phyloP scores from a whole-genome alignment of 257 asterid species.

The Capsicum baccatum region DNA sequence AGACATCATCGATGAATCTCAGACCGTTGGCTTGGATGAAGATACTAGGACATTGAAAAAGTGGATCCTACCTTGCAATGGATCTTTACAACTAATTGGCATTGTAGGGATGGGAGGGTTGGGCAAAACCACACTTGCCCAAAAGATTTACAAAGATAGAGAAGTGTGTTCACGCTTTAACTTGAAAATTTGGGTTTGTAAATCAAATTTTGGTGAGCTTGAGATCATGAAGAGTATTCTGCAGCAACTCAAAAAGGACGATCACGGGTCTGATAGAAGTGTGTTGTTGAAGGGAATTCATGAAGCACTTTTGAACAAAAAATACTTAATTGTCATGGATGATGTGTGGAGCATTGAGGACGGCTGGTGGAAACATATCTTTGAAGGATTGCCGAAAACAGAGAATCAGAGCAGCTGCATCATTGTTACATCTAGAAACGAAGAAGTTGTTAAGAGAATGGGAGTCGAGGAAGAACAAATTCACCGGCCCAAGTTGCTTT shows the following conservation, averaged over 20 bases:
- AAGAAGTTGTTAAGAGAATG: constrained; percentile 19
- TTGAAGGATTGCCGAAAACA: neutral
- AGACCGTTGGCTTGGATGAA: constrained; percentile 33
- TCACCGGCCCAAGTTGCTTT: constrained; percentile 32
- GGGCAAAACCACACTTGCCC: constrained; percentile 44
- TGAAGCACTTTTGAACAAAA: constrained; percentile 21
- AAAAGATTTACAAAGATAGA: constrained; percentile 33
- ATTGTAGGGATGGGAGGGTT: constrained; percentile 43
- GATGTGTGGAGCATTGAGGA: constrained; percentile 39
- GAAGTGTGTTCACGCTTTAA: neutral
- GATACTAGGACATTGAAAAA: constrained; percentile 7
- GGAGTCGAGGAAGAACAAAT: constrained; percentile 20
- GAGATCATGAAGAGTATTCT: constrained; percentile 36
- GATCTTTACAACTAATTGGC: constrained; percentile 26
- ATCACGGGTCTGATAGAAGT: neutral
- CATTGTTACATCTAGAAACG: constrained; percentile 40
- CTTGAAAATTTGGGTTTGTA: constrained; percentile 35
- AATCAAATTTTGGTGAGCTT: constrained; percentile 30
- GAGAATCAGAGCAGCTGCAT: constrained; percentile 29
- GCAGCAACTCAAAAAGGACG: constrained; percentile 24
- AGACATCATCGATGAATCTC: neutral
- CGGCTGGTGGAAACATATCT: constrained; percentile 38
- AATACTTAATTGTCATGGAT: constrained; percentile 39
- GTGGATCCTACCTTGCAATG: constrained; percentile 30
- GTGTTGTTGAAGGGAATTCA: constrained; percentile 27